These are phyloP conservation scores for Eragrostis curvula DNA, from an alignment of 176 grass and related monocot genomes.

Conservation along the genomic window DNA sequence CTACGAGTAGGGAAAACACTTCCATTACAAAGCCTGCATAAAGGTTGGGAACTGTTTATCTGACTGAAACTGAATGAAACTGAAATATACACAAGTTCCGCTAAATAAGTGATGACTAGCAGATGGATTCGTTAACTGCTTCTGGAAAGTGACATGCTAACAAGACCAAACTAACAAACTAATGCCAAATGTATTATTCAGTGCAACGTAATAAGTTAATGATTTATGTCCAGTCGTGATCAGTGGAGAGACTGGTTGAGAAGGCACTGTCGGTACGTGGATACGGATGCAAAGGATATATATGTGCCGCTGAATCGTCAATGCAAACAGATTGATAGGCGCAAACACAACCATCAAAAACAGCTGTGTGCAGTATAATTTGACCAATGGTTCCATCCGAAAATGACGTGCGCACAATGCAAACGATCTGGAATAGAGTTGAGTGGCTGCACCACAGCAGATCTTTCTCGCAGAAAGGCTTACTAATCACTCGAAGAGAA, in stretches of 20 bases:
- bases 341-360: neutral
- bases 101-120: too few relatives aligned
- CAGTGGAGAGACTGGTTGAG: neutral
- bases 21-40: too few relatives aligned
- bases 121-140: neutral
- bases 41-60: too few relatives aligned
- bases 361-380: neutral
- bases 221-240: constrained; percentile 8
- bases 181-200: neutral
- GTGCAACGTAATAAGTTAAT: neutral
- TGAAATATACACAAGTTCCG: too few relatives aligned
- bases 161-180: neutral
- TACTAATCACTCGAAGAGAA: neutral
- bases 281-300: neutral
- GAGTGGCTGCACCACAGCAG: neutral
- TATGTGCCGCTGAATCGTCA: neutral
- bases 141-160: neutral
- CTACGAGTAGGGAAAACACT: too few relatives aligned
- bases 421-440: neutral
- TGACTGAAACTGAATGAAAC: too few relatives aligned
- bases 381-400: neutral
- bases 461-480: neutral
- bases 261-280: neutral
- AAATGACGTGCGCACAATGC: neutral
- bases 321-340: neutral